Evolutionary conservation across 176 grass and related monocot genomes (phyloP).

Genomic region (Miscanthus lutarioriparius): DNA sequence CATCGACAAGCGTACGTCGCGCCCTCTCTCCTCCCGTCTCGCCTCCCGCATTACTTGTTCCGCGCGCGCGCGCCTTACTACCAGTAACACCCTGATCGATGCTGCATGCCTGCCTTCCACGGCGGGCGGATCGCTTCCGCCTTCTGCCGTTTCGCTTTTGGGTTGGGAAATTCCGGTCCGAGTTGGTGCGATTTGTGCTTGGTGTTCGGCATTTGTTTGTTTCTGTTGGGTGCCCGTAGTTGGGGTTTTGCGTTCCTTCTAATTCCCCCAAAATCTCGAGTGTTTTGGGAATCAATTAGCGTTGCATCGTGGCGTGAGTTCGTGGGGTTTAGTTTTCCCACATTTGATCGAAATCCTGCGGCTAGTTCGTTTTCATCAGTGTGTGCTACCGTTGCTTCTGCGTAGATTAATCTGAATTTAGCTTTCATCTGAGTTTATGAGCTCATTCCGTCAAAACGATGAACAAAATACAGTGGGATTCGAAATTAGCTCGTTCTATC

Average conservation of each 20-base stretch:
- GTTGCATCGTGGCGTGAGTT: not conserved
- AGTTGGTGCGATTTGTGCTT: not conserved
- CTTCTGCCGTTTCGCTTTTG: not conserved
- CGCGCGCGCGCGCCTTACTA: not conserved
- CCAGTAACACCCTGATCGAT: not conserved
- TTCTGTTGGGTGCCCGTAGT: conserved; percentile 1
- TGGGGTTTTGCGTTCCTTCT: not conserved
- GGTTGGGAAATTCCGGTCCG: not conserved
- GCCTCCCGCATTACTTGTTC: conserved; percentile 19
- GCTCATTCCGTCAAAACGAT: not conserved
- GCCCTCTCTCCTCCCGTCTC: not conserved
- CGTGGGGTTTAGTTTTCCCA: not conserved
- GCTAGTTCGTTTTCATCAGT: not conserved
- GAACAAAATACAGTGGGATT: not conserved
- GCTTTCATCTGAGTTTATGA: not conserved
- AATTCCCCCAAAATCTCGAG: not conserved
- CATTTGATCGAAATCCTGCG: not conserved
- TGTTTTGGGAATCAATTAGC: not conserved
- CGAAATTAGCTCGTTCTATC: not conserved
- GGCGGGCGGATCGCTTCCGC: not conserved
- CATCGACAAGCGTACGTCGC: conserved; percentile 69
- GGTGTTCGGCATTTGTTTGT: conserved; percentile 1
- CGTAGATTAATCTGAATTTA: not conserved
- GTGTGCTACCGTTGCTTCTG: not conserved
- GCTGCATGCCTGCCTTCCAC: not conserved